Conservation (phyloP, 2,329 filamentous ascomycete species). For the Knufia fluminis region DNA sequence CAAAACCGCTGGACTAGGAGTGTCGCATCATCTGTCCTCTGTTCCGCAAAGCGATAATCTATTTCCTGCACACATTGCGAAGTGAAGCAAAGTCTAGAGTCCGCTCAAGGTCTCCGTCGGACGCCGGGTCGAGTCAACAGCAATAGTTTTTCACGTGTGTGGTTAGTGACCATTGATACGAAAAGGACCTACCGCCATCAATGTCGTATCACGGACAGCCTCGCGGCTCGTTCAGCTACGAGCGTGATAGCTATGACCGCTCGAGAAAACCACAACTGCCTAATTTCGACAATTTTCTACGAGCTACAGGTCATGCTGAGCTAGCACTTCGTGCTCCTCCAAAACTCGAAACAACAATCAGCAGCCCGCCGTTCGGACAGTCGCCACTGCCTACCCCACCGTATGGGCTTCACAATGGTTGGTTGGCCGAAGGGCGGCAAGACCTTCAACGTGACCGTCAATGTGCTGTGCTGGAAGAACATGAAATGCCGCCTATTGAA, state of each 20-base stretch:
- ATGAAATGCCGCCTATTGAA: not conserved
- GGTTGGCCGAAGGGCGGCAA: not conserved
- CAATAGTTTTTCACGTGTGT: too few relatives aligned
- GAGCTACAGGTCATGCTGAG: conserved; percentile 11
- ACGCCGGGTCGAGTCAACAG: too few relatives aligned
- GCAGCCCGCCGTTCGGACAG: not conserved
- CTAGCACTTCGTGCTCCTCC: conserved; percentile 5
- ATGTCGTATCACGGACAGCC: not conserved
- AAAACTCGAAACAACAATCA: not conserved
- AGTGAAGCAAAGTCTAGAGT: too few relatives aligned
- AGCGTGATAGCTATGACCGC: not conserved
- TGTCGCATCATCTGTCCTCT: too few relatives aligned
- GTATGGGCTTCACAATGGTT: not conserved
- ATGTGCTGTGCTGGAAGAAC: conserved; percentile 1
- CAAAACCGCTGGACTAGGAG: too few relatives aligned
- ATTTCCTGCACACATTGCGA: too few relatives aligned
- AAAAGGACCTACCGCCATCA: not conserved
- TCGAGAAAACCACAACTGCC: conserved; percentile 15
- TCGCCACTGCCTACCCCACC: conserved; percentile 6
- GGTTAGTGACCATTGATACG: not conserved
- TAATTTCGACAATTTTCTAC: conserved; percentile 19
- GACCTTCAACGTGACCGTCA: not conserved
- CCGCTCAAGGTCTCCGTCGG: too few relatives aligned
- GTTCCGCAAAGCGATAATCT: too few relatives aligned
- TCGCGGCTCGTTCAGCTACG: not conserved